Evolutionary conservation across 768 basidiomycete genomes (phyloP), one percentile per base, ranked within the genome.

Genomic region (Mycena vulgaris): DNA sequence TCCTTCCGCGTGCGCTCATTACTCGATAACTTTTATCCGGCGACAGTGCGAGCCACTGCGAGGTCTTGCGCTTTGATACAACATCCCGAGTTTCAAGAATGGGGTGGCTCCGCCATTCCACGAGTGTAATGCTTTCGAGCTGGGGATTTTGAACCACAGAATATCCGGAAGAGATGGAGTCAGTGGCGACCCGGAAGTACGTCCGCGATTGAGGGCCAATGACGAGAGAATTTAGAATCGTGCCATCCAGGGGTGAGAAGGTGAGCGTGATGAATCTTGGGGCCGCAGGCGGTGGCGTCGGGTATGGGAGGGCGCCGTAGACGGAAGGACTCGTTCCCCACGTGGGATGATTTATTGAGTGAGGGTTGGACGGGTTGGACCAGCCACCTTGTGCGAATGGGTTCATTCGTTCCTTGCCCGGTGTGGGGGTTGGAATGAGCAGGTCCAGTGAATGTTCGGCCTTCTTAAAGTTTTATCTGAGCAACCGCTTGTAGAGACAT

Each of bases 221-320:
- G 56, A 85, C 78, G 47, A 61, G 73, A 66, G 78, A 84, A 68
- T 84, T 79, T 28, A 86, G 76, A 10, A 85, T 73, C n/a, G 79
- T 82, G 13, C 78, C 75, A 47, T 75, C 80, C 68, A 80, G 72
- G 39, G 79, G 69, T 33, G 77, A 76, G 78, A 85, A 85, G 19
- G 76, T 77, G 74, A 82, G 77, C 13, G 81, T 79, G 73, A 82
- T 72, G 72, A 79, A 79, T 30, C 78, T 74, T 6, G 78, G 71
- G 25, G 69, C 13, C 25, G 48, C 13, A 14, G 68, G 33, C 21
- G 49, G 25, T 21, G 21, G 30, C 11, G 42, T 23, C 27, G 53
- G n/a, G 9, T 40, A 33, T 2, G 37, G 57, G 19, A 45, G 39
- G n/a, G 37, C 37, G 37, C 42, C 57, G 57, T 59, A 59, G 31